Evolutionary conservation across 2,329 filamentous ascomycete species (phyloP).

Genomic region (Podosphaera xanthii): DNA sequence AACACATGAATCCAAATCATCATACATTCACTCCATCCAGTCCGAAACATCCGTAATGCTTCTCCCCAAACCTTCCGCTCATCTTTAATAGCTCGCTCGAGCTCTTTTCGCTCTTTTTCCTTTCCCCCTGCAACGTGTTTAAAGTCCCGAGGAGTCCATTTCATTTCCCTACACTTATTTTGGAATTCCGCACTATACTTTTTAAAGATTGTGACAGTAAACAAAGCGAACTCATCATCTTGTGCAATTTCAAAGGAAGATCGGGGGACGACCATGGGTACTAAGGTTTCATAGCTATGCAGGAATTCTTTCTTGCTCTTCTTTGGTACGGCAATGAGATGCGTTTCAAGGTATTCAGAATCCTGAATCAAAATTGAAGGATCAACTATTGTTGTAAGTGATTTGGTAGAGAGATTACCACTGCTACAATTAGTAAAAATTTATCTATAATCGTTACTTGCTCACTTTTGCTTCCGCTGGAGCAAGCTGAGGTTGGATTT

Average conservation of each 20-base stretch:
- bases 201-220: slow-evolving; percentile 79
- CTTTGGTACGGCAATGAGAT: slow-evolving; percentile 71
- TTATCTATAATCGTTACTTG: not conserved
- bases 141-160: slow-evolving; percentile 89
- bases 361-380: slow-evolving; percentile 61
- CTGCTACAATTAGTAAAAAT: slow-evolving; percentile 21
- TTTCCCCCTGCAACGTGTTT: slow-evolving; percentile 76
- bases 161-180: slow-evolving; percentile 75
- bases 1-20: slow-evolving; percentile 93
- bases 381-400: slow-evolving; percentile 70
- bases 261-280: slow-evolving; percentile 82
- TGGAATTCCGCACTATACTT: slow-evolving; percentile 73
- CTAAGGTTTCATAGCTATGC: slow-evolving; percentile 67
- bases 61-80: slow-evolving; percentile 87
- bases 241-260: slow-evolving; percentile 59
- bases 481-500: slow-evolving; percentile 65
- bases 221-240: slow-evolving; percentile 78
- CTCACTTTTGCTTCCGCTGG: slow-evolving; percentile 71
- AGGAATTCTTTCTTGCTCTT: slow-evolving; percentile 70
- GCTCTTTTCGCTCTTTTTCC: slow-evolving; percentile 72
- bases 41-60: slow-evolving; percentile 62
- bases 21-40: slow-evolving; percentile 87
- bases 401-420: slow-evolving; percentile 85
- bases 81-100: slow-evolving; percentile 60
- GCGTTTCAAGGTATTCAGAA: slow-evolving; percentile 91